Conservation (phyloP, 208 protist genomes). For the Wallacemonas rigidus region DNA sequence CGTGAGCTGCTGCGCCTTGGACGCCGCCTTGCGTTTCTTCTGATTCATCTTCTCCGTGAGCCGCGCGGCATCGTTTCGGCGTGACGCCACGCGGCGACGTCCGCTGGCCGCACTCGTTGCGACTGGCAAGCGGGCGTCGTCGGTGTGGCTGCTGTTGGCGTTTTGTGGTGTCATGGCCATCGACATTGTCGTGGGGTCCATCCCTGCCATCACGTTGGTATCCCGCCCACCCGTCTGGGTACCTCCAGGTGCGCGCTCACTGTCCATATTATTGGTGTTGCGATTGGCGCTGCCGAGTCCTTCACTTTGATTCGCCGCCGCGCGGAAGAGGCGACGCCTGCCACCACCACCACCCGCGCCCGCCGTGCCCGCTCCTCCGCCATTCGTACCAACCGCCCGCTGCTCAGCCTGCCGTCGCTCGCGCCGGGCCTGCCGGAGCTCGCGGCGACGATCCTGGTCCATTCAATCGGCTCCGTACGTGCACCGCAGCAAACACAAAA, state of each 20-base stretch:
- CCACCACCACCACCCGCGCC: constrained; percentile 5
- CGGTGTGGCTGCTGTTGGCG: no score
- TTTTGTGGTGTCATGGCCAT: no score
- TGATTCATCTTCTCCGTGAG: constrained; percentile 35
- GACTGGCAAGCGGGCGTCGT: not conserved
- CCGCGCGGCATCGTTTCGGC: constrained; percentile 24
- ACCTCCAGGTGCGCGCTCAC: no score
- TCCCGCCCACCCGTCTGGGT: no score
- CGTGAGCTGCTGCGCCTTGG: constrained; percentile 32
- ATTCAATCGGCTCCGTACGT: constrained; percentile 10
- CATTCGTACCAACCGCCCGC: not conserved
- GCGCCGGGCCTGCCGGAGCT: constrained; percentile 35
- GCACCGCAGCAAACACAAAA: no score
- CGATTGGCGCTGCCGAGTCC: not conserved
- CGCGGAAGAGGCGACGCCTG: constrained; percentile 9
- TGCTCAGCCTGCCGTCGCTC: constrained; percentile 28
- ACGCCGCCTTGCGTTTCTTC: constrained; percentile 15
- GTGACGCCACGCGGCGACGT: not conserved
- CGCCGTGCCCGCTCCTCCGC: not conserved
- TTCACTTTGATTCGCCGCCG: not conserved
- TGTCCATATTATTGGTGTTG: not conserved
- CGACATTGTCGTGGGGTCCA: no score
- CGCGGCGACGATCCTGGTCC: constrained; percentile 30
- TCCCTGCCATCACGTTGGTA: no score
- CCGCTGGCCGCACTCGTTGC: not conserved